A percentile compares a stretch with the other conserved stretches of the same genome.
These are phyloP conservation scores for Agarophyton chilense DNA, from an alignment of 23 red algal species.

Conservation along the genomic window DNA sequence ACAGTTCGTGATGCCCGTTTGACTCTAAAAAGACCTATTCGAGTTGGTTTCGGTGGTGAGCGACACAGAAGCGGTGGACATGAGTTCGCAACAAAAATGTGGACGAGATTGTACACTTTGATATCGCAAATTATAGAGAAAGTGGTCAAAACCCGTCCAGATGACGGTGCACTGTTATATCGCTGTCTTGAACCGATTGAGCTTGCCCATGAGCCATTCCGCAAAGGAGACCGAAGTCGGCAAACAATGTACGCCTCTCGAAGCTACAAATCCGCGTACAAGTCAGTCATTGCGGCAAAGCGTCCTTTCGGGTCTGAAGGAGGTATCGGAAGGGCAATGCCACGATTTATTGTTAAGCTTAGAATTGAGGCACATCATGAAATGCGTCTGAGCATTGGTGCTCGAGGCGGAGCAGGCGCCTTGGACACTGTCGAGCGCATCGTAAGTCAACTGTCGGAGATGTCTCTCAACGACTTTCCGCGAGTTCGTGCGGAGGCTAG, in stretches of 20 bases:
- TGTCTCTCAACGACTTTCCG: constrained; percentile 84
- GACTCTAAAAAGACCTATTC: constrained; percentile 49
- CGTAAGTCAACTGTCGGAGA: constrained; percentile 38
- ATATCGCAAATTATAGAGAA: constrained; percentile 64
- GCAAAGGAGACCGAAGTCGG: constrained; percentile 49
- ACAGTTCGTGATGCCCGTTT: constrained; percentile 47
- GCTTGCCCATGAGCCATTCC: constrained; percentile 91
- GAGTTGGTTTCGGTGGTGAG: constrained; percentile 64
- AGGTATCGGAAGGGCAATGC: constrained; percentile 73
- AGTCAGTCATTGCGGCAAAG: constrained; percentile 66
- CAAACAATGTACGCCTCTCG: constrained; percentile 51
- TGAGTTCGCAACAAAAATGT: constrained; percentile 69
- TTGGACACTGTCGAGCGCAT: constrained; percentile 18
- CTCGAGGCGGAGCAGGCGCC: constrained; percentile 40
- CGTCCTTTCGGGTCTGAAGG: constrained; percentile 64
- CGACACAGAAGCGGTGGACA: not conserved
- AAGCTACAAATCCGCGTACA: constrained; percentile 68
- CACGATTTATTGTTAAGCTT: constrained; percentile 84
- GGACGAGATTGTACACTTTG: constrained; percentile 64
- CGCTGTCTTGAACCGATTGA: constrained; percentile 83
- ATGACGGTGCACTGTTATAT: constrained; percentile 84
- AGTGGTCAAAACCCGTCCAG: constrained; percentile 51
- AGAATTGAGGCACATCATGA: constrained; percentile 86
- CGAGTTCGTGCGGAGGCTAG: constrained; percentile 73
- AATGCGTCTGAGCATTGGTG: constrained; percentile 49